These are phyloP conservation scores for Alnus rubra DNA, from an alignment of 306 rosid species.

Conservation along the genomic window DNA sequence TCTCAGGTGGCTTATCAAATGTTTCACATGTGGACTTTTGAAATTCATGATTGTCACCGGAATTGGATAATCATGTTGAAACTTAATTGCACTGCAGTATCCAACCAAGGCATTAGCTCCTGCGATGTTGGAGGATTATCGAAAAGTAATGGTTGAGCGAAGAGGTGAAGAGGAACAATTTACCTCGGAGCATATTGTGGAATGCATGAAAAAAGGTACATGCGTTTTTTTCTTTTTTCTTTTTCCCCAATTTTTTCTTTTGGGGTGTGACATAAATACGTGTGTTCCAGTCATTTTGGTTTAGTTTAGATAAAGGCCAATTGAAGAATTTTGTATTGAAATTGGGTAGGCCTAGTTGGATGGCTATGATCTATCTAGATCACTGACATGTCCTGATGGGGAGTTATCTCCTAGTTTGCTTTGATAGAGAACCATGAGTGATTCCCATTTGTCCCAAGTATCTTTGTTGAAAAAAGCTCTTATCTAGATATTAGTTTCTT, in stretches of 20 bases:
- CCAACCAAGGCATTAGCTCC: conserved; percentile 96
- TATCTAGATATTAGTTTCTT: not conserved
- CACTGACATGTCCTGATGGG: not conserved
- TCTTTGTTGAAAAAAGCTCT: not conserved
- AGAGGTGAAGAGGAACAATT: conserved; percentile 79
- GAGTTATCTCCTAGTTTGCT: conserved; percentile 1
- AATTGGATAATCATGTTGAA: conserved; percentile 5
- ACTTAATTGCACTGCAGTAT: conserved; percentile 54
- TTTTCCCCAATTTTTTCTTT: not conserved
- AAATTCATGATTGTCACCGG: conserved; percentile 3
- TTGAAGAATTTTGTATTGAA: not conserved
- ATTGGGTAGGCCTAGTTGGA: conserved; percentile 9
- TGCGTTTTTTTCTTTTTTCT: not conserved
- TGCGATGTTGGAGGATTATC: conserved; percentile 82
- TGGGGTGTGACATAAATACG: not conserved
- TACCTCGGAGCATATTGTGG: conserved; percentile 60
- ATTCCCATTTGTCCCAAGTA: not conserved
- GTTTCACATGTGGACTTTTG: not conserved
- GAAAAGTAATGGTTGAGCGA: conserved; percentile 89
- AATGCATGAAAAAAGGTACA: conserved; percentile 87
- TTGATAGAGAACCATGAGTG: conserved; percentile 5
- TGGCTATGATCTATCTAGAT: not conserved
- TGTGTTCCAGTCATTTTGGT: not conserved
- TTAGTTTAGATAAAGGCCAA: conserved; percentile 2
- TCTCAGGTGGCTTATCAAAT: not conserved